phyloP scores from a whole-genome alignment of 495 filamentous ascomycete species.

The Lophium mytilinum region DNA sequence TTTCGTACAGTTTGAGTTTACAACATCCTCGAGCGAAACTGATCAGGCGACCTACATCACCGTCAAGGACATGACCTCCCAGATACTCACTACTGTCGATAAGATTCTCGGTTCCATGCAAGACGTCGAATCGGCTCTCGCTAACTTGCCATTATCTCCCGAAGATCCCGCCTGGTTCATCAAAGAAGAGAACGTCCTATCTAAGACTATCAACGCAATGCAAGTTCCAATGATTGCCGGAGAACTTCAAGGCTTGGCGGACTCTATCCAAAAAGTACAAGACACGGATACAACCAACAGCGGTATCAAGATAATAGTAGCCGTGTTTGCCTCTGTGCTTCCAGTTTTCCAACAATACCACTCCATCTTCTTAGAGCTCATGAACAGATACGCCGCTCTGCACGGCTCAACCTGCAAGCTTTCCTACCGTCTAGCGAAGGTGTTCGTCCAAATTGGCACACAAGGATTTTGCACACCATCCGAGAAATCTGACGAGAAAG shows the following conservation, averaged over 20 bases:
- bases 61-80: neutral
- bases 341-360: slow-evolving; percentile 72
- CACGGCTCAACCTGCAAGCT: slow-evolving; percentile 66
- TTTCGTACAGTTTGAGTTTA: slow-evolving; percentile 2
- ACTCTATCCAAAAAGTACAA: slow-evolving; percentile 4
- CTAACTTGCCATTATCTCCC: slow-evolving; percentile 8
- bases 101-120: slow-evolving; percentile 30
- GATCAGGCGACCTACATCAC: neutral
- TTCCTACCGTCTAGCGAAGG: slow-evolving; percentile 61
- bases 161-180: slow-evolving; percentile 23
- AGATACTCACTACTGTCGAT: slow-evolving; percentile 20
- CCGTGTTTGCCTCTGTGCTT: slow-evolving; percentile 54
- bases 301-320: slow-evolving; percentile 5
- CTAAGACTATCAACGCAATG: slow-evolving; percentile 2
- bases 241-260: neutral
- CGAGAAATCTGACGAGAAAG: slow-evolving; percentile 61
- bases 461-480: slow-evolving; percentile 87
- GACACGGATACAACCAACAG: neutral
- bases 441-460: slow-evolving; percentile 63
- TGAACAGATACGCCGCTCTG: slow-evolving; percentile 46
- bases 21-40: neutral
- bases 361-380: slow-evolving; percentile 45
- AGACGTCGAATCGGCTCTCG: slow-evolving; percentile 22
- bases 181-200: slow-evolving; percentile 19
- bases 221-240: slow-evolving; percentile 6